Evolutionary conservation across 805 yeast genomes (phyloP).

Genomic region (Hermanozyma aechmeae): DNA sequence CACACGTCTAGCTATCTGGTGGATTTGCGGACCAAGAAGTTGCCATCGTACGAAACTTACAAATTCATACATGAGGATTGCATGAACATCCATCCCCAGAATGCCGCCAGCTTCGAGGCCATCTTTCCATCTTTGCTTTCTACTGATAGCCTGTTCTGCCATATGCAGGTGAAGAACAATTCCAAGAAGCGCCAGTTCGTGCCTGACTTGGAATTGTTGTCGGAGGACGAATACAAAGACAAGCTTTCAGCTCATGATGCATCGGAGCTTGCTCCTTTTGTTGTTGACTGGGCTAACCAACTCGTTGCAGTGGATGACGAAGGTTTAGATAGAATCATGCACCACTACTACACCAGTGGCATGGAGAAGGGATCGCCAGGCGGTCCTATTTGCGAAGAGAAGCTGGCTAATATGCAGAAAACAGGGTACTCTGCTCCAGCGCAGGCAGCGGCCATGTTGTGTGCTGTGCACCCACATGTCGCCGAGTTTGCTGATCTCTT

Average conservation of each 20-base stretch:
- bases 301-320: conserved; percentile 41
- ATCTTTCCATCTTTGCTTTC: conserved; percentile 12
- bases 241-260: conserved; percentile 6
- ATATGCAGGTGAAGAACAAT: conserved; percentile 8
- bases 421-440: too few relatives aligned
- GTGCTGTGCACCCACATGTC: conserved; percentile 1
- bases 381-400: too few relatives aligned
- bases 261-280: conserved; percentile 12
- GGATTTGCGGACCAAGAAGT: conserved; percentile 11
- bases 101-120: conserved; percentile 11
- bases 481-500: conserved; percentile 1
- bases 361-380: conserved; percentile 11
- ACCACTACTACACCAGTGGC: conserved; percentile 19
- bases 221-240: conserved; percentile 6
- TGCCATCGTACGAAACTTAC: conserved; percentile 11
- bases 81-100: conserved; percentile 12
- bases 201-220: conserved; percentile 9
- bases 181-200: conserved; percentile 11
- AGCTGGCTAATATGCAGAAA: too few relatives aligned
- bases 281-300: conserved; percentile 57
- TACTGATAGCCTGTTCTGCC: conserved; percentile 9
- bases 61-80: conserved; percentile 12
- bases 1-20: conserved; percentile 12
- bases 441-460: conserved; percentile 6
- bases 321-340: conserved; percentile 34